Base-by-base conservation (phyloP, 2,329 filamentous ascomycete species). In the Trichophyton benhamiae region DNA sequence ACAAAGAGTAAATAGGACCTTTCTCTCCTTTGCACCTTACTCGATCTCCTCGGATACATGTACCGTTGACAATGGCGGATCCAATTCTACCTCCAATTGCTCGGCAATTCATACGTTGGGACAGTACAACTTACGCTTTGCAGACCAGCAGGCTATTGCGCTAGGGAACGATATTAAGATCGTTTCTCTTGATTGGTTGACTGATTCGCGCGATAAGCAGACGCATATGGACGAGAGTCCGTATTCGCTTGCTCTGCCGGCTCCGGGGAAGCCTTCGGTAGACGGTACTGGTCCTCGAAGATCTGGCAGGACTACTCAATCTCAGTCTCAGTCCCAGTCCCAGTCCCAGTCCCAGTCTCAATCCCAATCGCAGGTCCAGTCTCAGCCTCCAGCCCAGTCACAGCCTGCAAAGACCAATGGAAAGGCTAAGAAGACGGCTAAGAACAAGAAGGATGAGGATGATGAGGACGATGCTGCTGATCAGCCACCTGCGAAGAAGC, bases 161-260 rank as follows among this genome's bases (percentile, higher is more conserved):
- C 25, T 60, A 36, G 59, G 48, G 25, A 30, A 17, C 20, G 75
- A 70, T 20, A 72, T 87, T 11, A 77, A 78, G 2, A 77, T 89
- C 53, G 79, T 89, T 27, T 77, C 72, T 8, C 70, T 85, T 0
- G 73, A 81, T 13, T 90, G 87, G 87, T 73, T 85, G n/a, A 65
- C 81, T 1, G 79, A 84, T n/a, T 84, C 79, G 22, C 73, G 80
- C 42, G 64, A 73, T 13, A 70, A 73, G 15, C 75, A 74, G 53
- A 69, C 73, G 9, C 76, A 73, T 36, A 67, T 78, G 7, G 66
- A 75, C 7, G 75, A 76, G 60, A 70, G 72, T 13, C 62, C 69
- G 0, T 78, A 77, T 63, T 60, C 74, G 1, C 64, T 79, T 17
- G 33, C 59, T 27, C 53, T 57, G 17, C 30, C 27, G 27, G 7